Base-by-base conservation (phyloP, 1,139 yeast species). In the Debaryomyces singareniensis region DNA sequence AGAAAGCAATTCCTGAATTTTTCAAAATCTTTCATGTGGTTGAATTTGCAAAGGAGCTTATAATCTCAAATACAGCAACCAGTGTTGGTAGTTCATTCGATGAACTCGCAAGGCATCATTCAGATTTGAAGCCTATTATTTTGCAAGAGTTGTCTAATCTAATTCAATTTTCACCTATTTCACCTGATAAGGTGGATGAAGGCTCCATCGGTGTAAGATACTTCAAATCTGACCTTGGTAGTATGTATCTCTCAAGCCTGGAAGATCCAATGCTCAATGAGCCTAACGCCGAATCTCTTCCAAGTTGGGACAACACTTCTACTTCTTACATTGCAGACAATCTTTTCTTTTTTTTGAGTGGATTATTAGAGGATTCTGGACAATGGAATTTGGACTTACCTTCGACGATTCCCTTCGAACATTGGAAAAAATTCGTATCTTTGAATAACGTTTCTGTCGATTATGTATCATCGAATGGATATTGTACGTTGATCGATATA, bases 31-130 rank as follows among this genome's bases (percentile, higher is more conserved):
- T 84, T 41, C 59, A 59, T 30, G 53, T 65, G 32, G 50, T 65
- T 4, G 61, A 61, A 4, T 61, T 65, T 38, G 77, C 87, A 5
- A 71, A 69, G 38, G 61, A 55, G 25, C 41, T 63, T 33, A 51
- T 58, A 5, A 48, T 49, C 16, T 40, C 58, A 2, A 84, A 77
- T 38, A 66, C 62, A 44, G 65, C 71, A 10, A 64, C 65, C 13
- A 67, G 58, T 33, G 51, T 85, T 16, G 96, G 95, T 1, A 62
- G 73, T 22, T 70, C 83, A 0, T 68, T 87, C 44, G 96, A 89
- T 47, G 94, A 85, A 42, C 59, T 89, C 30, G 79, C 86, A 5
- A 71, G 96, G 44, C 96, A 89, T 49, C 85, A 85, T 45, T 80
- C 94, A 1, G 71, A 70, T 2, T 62, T 87, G 35, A 77, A 83